Conservation (phyloP, 345 rosid genomes). For the Cardamine chenopodiifolia region DNA sequence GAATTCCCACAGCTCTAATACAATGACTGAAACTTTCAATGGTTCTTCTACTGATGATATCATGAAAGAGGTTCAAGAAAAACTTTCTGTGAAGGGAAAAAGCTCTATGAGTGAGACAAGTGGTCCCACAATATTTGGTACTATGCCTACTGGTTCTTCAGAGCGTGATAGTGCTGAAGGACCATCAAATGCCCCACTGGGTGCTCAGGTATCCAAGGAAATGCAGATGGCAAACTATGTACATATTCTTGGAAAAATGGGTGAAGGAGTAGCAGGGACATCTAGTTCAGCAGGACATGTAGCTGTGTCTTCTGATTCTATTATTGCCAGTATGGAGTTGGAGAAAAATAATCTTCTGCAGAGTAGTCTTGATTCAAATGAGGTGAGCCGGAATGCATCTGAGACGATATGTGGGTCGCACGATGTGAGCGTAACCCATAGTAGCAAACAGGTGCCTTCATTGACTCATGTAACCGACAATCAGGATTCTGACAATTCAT, state of each 20-base stretch:
- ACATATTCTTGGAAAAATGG: constrained; percentile 34
- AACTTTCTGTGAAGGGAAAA: constrained; percentile 46
- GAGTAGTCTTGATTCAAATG: constrained; percentile 50
- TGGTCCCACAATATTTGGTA: constrained; percentile 37
- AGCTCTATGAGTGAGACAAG: constrained; percentile 18
- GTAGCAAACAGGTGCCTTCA: constrained; percentile 31
- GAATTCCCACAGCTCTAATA: constrained; percentile 36
- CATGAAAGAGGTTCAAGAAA: constrained; percentile 53
- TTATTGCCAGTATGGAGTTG: constrained; percentile 41
- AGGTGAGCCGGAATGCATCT: constrained; percentile 40
- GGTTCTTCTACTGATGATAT: constrained; percentile 33
- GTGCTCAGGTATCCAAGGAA: constrained; percentile 39
- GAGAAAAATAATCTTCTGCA: constrained; percentile 36
- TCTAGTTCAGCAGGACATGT: constrained; percentile 52
- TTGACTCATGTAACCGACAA: constrained; percentile 41
- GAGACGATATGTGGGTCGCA: constrained; percentile 41
- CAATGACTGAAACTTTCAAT: constrained; percentile 45
- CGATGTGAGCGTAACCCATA: constrained; percentile 31
- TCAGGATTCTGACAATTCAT: constrained; percentile 46
- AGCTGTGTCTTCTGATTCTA: constrained; percentile 47
- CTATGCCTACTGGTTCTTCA: constrained; percentile 43
- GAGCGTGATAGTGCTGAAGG: constrained; percentile 47
- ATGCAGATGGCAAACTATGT: constrained; percentile 38
- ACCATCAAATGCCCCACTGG: constrained; percentile 45
- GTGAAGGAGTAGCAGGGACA: constrained; percentile 44